A percentile compares a stretch with the other conserved stretches of the same genome.
Evolutionary conservation across 169 alveolate species (phyloP).

Genomic region (Cryptosporidium ryanae): DNA sequence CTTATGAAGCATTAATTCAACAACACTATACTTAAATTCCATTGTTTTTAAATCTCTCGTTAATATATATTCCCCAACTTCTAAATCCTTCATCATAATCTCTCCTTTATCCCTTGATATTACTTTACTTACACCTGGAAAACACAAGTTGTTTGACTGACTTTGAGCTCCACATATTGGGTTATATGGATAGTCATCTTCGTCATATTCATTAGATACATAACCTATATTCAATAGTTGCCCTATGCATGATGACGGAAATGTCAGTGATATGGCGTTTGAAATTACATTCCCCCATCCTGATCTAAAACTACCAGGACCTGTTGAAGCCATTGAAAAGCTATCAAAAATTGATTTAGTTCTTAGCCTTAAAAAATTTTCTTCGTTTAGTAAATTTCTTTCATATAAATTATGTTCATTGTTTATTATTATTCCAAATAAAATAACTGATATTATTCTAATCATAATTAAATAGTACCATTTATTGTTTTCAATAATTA

Average conservation of each 20-base stretch:
- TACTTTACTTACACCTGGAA: conserved; percentile 47
- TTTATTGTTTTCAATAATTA: neutral
- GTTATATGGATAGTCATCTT: conserved; percentile 64
- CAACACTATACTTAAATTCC: conserved; percentile 30
- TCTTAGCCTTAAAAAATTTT: conserved; percentile 19
- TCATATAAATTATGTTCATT: neutral
- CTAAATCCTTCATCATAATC: conserved; percentile 21
- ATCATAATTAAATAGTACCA: neutral
- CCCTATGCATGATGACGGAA: conserved; percentile 67
- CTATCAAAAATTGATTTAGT: conserved; percentile 45
- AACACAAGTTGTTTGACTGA: conserved; percentile 58
- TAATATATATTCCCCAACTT: conserved; percentile 29
- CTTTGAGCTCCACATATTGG: conserved; percentile 65
- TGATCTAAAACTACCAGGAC: conserved; percentile 21
- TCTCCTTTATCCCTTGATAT: conserved; percentile 33
- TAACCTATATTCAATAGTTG: conserved; percentile 59
- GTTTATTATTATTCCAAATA: neutral
- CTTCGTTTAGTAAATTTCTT: neutral
- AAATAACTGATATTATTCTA: neutral
- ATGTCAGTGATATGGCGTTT: conserved; percentile 24
- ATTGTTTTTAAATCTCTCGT: conserved; percentile 28
- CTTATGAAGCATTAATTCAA: conserved; percentile 52
- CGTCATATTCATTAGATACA: conserved; percentile 37
- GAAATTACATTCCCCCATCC: conserved; percentile 75
- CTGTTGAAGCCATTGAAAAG: conserved; percentile 5